A percentile compares a stretch with the other conserved stretches of the same genome.
Evolutionary conservation across 768 basidiomycete genomes (phyloP).

Genomic region (Xerocomus potaroensis): DNA sequence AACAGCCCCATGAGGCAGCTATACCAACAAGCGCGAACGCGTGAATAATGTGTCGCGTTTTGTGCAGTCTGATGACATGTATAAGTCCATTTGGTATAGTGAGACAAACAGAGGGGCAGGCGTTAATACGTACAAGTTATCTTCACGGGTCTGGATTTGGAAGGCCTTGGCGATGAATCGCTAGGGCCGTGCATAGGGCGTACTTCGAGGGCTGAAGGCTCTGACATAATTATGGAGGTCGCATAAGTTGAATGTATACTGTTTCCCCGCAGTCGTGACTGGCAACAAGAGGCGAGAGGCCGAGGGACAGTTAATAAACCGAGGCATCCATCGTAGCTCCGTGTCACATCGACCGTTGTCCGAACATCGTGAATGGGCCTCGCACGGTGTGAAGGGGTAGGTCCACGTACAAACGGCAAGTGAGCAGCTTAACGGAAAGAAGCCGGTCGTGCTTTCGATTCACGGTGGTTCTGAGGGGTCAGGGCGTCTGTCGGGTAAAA

Average conservation of each 20-base stretch:
- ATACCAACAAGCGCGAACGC: constrained; percentile 5
- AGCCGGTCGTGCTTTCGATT: neutral
- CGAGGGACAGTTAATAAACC: neutral
- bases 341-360: constrained; percentile 3
- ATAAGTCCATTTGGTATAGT: constrained; percentile 7
- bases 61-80: constrained; percentile 16
- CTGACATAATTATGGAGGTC: neutral
- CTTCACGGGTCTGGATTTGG: constrained; percentile 16
- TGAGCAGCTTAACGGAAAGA: constrained; percentile 7
- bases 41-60: constrained; percentile 6
- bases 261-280: constrained; percentile 6
- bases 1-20: constrained; percentile 19
- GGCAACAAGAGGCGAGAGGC: constrained; percentile 5
- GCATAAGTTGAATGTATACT: neutral
- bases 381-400: constrained; percentile 9
- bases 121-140: constrained; percentile 26
- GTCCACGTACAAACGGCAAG: constrained; percentile 1
- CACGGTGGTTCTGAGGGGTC: constrained; percentile 7
- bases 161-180: constrained; percentile 9
- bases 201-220: neutral
- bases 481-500: neutral
- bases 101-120: constrained; percentile 20
- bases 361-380: neutral
- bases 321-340: neutral
- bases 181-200: constrained; percentile 8